Evolutionary conservation across 2,329 filamentous ascomycete species (phyloP).

Genomic region (Microsporum audouinii): DNA sequence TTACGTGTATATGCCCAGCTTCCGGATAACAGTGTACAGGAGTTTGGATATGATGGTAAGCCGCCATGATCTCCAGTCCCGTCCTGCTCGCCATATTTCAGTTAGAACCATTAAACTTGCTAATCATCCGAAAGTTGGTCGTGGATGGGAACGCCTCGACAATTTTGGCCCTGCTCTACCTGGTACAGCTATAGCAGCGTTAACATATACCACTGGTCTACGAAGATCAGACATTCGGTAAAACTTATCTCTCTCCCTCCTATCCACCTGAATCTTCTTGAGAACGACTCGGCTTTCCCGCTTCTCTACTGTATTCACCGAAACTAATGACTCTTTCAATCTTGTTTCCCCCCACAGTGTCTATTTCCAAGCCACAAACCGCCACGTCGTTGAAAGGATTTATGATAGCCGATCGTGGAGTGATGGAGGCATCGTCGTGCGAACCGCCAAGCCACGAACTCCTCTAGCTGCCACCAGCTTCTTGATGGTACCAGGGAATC

Average conservation of each 20-base stretch:
- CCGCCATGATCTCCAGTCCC: not conserved
- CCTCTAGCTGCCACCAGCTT: conserved; percentile 2
- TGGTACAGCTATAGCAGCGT: not conserved
- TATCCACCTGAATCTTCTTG: not conserved
- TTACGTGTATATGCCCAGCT: conserved; percentile 5
- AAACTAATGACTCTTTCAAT: not conserved
- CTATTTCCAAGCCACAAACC: not conserved
- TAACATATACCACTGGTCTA: not conserved
- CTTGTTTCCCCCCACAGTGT: not conserved
- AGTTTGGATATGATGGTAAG: conserved; percentile 4
- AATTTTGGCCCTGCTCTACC: conserved; percentile 1
- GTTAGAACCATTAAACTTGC: not conserved
- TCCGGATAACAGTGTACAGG: not conserved
- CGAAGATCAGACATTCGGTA: not conserved
- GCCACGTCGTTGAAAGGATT: not conserved
- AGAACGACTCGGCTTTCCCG: not conserved
- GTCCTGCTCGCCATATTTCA: not conserved
- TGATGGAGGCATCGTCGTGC: not conserved
- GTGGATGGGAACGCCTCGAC: not conserved
- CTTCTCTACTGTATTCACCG: not conserved
- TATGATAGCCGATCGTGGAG: not conserved
- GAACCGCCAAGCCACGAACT: not conserved
- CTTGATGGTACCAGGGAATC: not conserved
- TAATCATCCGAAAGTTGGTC: not conserved
- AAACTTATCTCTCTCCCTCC: not conserved